These are phyloP conservation scores for Backusella tarrabulga DNA, from an alignment of 192 early-diverging fungal genomes.

Conservation along the genomic window DNA sequence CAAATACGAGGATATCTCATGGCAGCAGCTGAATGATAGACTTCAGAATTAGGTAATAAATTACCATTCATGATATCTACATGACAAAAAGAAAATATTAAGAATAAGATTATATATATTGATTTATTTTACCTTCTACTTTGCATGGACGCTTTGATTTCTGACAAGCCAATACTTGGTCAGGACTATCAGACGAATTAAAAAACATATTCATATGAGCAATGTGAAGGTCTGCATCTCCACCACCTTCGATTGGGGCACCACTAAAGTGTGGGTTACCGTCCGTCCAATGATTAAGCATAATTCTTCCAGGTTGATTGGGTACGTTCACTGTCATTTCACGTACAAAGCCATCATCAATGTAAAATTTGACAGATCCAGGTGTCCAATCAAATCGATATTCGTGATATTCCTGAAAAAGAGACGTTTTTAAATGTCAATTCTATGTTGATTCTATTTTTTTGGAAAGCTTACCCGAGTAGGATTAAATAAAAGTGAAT, in stretches of 20 bases:
- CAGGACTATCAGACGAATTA: slow-evolving; percentile 17
- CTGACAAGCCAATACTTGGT: not conserved
- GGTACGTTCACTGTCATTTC: slow-evolving; percentile 34
- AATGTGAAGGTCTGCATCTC: slow-evolving; percentile 11
- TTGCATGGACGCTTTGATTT: slow-evolving; percentile 12
- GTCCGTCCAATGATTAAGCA: slow-evolving; percentile 38
- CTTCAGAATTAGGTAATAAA: slow-evolving; percentile 12
- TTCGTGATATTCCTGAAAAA: slow-evolving; percentile 28
- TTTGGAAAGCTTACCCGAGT: slow-evolving; percentile 5
- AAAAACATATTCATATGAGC: slow-evolving; percentile 33
- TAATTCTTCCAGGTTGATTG: slow-evolving; percentile 21
- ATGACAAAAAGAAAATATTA: not conserved
- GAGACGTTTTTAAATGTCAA: not conserved
- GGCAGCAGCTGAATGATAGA: not conserved
- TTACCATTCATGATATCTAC: slow-evolving; percentile 17
- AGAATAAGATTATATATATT: too few relatives aligned
- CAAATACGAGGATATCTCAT: slow-evolving; percentile 1
- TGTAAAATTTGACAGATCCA: slow-evolving; percentile 24
- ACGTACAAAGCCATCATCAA: slow-evolving; percentile 13
- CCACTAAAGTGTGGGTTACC: slow-evolving; percentile 34
- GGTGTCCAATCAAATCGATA: slow-evolving; percentile 41
- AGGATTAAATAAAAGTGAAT: slow-evolving; percentile 11
- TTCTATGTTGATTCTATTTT: not conserved
- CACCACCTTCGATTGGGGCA: slow-evolving; percentile 1
- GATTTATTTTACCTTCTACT: not conserved